phyloP scores from a whole-genome alignment of 257 asterid species.

The Solanum stenotomum region DNA sequence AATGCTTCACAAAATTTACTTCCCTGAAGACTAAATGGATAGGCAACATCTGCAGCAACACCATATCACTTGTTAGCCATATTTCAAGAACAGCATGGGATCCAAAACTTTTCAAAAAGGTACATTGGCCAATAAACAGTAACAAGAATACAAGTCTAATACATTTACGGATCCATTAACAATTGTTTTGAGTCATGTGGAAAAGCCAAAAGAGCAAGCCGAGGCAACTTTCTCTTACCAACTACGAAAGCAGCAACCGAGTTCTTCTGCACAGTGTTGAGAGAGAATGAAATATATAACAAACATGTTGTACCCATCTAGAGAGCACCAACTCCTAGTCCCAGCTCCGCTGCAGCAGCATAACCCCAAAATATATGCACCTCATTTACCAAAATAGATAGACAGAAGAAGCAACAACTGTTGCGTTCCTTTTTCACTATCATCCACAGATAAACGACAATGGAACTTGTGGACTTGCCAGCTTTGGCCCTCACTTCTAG shows the following conservation, averaged over 20 bases:
- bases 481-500: slow-evolving; percentile 2
- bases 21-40: slow-evolving; percentile 3
- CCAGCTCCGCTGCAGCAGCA: slow-evolving; percentile 46
- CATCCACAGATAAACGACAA: slow-evolving; percentile 5
- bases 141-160: neutral
- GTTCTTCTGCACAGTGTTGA: slow-evolving; percentile 81
- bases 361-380: slow-evolving; percentile 24
- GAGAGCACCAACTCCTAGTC: slow-evolving; percentile 32
- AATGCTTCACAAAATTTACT: neutral
- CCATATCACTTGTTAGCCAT: slow-evolving; percentile 13
- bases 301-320: slow-evolving; percentile 51
- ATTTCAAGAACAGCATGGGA: slow-evolving; percentile 21
- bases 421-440: slow-evolving; percentile 24
- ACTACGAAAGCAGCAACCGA: slow-evolving; percentile 77
- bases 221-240: slow-evolving; percentile 72
- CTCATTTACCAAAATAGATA: slow-evolving; percentile 20
- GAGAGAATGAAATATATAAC: slow-evolving; percentile 43
- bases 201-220: slow-evolving; percentile 40
- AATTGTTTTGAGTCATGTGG: slow-evolving; percentile 6
- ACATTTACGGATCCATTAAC: neutral
- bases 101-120: neutral
- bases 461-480: slow-evolving; percentile 18
- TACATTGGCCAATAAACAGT: slow-evolving; percentile 3
- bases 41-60: slow-evolving; percentile 27
- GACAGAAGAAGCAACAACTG: slow-evolving; percentile 18